These are phyloP conservation scores for Syncephalastrum monosporum DNA, from an alignment of 371 early-diverging fungal genomes.

Conservation along the genomic window DNA sequence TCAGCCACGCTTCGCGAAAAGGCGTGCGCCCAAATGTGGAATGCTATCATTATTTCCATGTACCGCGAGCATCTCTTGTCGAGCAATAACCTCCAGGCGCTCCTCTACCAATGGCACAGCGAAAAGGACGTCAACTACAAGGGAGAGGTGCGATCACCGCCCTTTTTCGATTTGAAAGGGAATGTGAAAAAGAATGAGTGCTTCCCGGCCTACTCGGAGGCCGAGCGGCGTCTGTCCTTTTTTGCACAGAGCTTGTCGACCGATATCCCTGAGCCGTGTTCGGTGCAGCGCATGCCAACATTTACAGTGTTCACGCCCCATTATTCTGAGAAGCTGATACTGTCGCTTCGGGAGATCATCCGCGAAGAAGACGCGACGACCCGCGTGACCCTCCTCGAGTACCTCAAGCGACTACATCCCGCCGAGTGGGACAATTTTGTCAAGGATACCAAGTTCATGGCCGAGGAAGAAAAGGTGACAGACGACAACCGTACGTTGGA, in stretches of 20 bases:
- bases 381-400: conserved; percentile 81
- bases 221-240: conserved; percentile 82
- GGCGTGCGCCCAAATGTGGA: conserved; percentile 87
- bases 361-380: conserved; percentile 83
- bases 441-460: conserved; percentile 82
- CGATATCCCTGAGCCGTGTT: conserved; percentile 75
- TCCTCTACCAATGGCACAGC: conserved; percentile 62
- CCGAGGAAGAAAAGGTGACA: conserved; percentile 58
- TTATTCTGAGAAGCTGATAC: conserved; percentile 84
- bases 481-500: conserved; percentile 1
- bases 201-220: conserved; percentile 77
- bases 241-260: conserved; percentile 89
- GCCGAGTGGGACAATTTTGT: conserved; percentile 93
- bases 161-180: conserved; percentile 73
- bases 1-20: conserved; percentile 69
- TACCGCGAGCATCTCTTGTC: conserved; percentile 84
- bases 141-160: conserved; percentile 60
- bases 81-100: conserved; percentile 68
- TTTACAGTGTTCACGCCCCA: conserved; percentile 93
- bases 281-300: conserved; percentile 81
- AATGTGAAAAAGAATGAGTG: conserved; percentile 60
- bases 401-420: conserved; percentile 79
- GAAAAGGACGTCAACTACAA: conserved; percentile 20
- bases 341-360: conserved; percentile 83
- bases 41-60: conserved; percentile 85